Evolutionary conservation across 768 basidiomycete genomes (phyloP).

Genomic region (Amanita muscaria): DNA sequence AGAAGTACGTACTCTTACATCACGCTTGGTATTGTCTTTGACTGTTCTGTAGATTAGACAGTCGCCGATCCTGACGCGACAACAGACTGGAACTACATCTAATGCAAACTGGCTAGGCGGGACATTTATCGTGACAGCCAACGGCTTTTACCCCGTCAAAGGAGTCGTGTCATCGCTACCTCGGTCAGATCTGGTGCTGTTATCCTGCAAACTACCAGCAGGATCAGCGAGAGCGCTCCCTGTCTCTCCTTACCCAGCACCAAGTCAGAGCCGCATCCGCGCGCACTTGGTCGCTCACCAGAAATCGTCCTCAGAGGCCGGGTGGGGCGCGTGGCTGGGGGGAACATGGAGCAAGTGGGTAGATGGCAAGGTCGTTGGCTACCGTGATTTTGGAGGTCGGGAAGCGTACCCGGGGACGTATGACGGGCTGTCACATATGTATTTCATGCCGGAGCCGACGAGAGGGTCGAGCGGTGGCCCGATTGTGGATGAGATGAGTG

Average conservation of each 20-base stretch:
- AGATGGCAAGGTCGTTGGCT: conserved; percentile 42
- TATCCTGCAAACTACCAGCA: conserved; percentile 23
- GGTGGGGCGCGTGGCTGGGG: conserved; percentile 44
- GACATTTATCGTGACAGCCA: conserved; percentile 35
- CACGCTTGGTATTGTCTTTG: not conserved
- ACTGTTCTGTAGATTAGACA: conserved; percentile 18
- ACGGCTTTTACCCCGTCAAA: conserved; percentile 32
- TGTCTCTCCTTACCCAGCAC: conserved; percentile 54
- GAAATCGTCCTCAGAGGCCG: conserved; percentile 26
- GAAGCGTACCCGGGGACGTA: conserved; percentile 65
- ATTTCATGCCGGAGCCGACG: conserved; percentile 46
- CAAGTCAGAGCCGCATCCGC: conserved; percentile 33
- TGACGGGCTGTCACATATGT: conserved; percentile 49
- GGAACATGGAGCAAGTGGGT: conserved; percentile 49
- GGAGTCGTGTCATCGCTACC: conserved; percentile 48
- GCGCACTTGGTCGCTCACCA: conserved; percentile 46
- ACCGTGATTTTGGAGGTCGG: conserved; percentile 49
- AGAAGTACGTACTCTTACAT: conserved; percentile 30
- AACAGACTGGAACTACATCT: conserved; percentile 8
- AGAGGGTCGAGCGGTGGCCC: conserved; percentile 66
- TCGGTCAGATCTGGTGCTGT: conserved; percentile 46
- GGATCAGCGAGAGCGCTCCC: conserved; percentile 37
- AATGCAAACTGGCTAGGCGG: conserved; percentile 22
- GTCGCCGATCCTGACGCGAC: conserved; percentile 23
- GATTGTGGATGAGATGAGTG: conserved; percentile 50